Conservation (phyloP, 306 rosid species). For the Begonia peltatifolia region DNA sequence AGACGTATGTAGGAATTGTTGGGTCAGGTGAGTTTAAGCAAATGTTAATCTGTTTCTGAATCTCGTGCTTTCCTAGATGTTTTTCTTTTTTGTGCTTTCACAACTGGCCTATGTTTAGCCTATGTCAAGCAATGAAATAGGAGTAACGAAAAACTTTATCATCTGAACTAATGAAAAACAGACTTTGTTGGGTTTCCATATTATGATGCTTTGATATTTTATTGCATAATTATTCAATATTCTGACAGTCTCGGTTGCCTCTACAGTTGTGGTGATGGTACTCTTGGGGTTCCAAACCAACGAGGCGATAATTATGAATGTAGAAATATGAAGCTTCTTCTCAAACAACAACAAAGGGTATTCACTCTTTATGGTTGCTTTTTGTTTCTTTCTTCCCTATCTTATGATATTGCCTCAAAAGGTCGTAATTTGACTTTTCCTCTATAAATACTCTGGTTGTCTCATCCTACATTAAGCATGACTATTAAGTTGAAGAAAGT, state of each 20-base stretch:
- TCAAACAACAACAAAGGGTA: constrained; percentile 97
- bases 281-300: constrained; percentile 90
- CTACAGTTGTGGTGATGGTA: constrained; percentile 94
- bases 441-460: no score
- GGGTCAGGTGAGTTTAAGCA: constrained; percentile 69
- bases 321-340: constrained; percentile 99
- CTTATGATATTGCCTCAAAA: background rate
- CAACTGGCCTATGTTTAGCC: no score
- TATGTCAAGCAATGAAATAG: no score
- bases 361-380: constrained; percentile 14
- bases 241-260: background rate
- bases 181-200: no score
- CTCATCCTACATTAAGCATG: no score
- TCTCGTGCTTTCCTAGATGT: constrained; percentile 7
- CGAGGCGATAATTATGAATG: constrained; percentile 99
- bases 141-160: no score
- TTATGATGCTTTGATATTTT: no score
- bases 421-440: background rate
- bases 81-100: no score
- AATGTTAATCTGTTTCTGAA: background rate
- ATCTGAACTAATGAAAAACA: no score
- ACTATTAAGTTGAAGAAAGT: no score
- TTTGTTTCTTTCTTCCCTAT: constrained; percentile 3
- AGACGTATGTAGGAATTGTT: constrained; percentile 93
- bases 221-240: no score